phyloP scores from a whole-genome alignment of 208 protist species.

The Wallacemonas collosoma region DNA sequence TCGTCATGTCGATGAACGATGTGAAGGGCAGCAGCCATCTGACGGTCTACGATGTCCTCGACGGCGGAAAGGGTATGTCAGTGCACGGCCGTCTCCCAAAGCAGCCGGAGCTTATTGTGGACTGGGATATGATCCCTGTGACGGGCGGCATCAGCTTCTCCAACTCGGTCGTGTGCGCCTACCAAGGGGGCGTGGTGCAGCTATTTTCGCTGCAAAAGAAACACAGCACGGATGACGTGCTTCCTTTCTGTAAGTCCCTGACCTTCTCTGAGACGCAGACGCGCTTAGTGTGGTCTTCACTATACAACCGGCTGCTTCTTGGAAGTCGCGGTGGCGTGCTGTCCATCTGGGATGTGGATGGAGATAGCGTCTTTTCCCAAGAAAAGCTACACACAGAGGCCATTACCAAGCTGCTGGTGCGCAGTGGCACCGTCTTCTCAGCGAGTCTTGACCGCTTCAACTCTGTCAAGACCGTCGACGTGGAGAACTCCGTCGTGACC shows the following conservation, averaged over 20 bases:
- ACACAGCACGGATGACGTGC: slow-evolving; percentile 25
- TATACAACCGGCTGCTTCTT: slow-evolving; percentile 38
- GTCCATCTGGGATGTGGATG: slow-evolving; percentile 44
- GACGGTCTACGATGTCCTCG: slow-evolving; percentile 28
- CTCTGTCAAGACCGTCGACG: slow-evolving; percentile 51
- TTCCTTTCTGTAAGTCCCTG: slow-evolving; percentile 27
- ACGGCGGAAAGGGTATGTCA: slow-evolving; percentile 19
- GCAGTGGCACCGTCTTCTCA: slow-evolving; percentile 27
- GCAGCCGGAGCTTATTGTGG: slow-evolving; percentile 21
- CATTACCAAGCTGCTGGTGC: slow-evolving; percentile 32
- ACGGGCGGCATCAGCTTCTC: slow-evolving; percentile 22
- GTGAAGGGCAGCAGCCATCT: slow-evolving; percentile 25
- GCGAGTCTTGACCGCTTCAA: slow-evolving; percentile 45
- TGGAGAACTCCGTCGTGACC: slow-evolving; percentile 39
- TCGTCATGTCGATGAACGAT: slow-evolving; percentile 35
- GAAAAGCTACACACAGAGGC: slow-evolving; percentile 31
- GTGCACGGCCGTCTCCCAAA: slow-evolving; percentile 29
- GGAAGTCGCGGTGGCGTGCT: slow-evolving; percentile 52
- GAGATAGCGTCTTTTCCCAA: slow-evolving; percentile 26
- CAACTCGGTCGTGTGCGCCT: slow-evolving; percentile 44
- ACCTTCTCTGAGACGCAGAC: slow-evolving; percentile 47
- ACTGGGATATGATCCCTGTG: slow-evolving; percentile 47
- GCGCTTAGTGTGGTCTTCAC: slow-evolving; percentile 33
- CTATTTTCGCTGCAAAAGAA: slow-evolving; percentile 38
- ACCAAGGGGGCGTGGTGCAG: slow-evolving; percentile 40